These are phyloP conservation scores for Lepidopterella palustris DNA, from an alignment of 495 filamentous ascomycete genomes.

Conservation along the genomic window DNA sequence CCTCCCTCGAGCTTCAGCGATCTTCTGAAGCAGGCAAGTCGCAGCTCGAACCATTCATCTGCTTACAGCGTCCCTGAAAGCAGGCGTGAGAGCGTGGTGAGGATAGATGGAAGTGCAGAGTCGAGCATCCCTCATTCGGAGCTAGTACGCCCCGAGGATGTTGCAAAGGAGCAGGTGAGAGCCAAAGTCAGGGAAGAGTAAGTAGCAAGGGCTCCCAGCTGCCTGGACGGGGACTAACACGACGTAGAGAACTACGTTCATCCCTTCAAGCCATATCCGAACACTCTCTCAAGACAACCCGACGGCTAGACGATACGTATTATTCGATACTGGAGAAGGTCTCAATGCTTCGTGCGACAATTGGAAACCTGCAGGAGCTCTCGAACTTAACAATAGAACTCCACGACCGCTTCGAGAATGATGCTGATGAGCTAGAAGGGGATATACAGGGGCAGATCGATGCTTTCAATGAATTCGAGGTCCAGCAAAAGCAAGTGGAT, in stretches of 20 bases:
- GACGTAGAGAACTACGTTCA: slow-evolving; percentile 28
- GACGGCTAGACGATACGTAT: slow-evolving; percentile 78
- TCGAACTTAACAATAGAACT: slow-evolving; percentile 55
- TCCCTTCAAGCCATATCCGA: slow-evolving; percentile 36
- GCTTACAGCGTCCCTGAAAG: slow-evolving; percentile 1
- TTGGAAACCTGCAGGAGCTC: slow-evolving; percentile 63
- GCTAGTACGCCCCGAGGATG: slow-evolving; percentile 41
- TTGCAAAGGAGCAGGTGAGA: slow-evolving; percentile 38
- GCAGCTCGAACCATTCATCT: slow-evolving; percentile 9
- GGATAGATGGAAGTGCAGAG: background rate
- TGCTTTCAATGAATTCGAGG: slow-evolving; percentile 58
- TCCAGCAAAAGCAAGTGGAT: slow-evolving; percentile 61
- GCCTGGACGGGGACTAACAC: slow-evolving; percentile 1
- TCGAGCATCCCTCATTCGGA: slow-evolving; percentile 4
- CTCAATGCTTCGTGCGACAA: slow-evolving; percentile 58
- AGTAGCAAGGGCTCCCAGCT: slow-evolving; percentile 7
- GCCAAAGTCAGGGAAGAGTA: slow-evolving; percentile 47
- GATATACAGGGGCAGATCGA: slow-evolving; percentile 63
- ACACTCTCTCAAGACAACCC: slow-evolving; percentile 50
- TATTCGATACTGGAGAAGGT: slow-evolving; percentile 77
- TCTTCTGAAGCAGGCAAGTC: slow-evolving; percentile 20
- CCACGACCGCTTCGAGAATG: slow-evolving; percentile 54
- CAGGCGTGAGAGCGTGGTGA: slow-evolving; percentile 9
- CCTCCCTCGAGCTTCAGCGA: slow-evolving; percentile 22
- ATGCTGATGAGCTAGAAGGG: slow-evolving; percentile 51